Percentiles rank a stretch among this genome's conserved stretches.
phyloP scores from a whole-genome alignment of 2,329 filamentous ascomycete species.

The Trichoderma guizhouense region DNA sequence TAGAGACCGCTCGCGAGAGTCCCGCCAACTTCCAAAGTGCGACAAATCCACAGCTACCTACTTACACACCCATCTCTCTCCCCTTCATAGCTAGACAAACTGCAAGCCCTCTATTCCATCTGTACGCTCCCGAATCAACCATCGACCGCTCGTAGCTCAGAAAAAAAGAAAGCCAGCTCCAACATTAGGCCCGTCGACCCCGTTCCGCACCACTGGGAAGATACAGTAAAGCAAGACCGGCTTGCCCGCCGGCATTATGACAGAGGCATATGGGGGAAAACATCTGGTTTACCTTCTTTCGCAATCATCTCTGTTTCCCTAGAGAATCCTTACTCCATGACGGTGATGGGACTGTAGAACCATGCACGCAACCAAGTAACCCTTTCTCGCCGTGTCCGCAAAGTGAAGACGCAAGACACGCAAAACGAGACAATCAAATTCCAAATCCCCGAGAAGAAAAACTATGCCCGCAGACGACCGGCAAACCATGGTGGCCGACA shows the following conservation, averaged over 20 bases:
- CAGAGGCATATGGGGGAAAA: slow-evolving; percentile 17
- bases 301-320: slow-evolving; percentile 13
- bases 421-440: slow-evolving; percentile 39
- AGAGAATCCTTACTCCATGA: slow-evolving; percentile 16
- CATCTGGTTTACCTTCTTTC: slow-evolving; percentile 16
- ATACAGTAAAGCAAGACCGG: slow-evolving; percentile 36
- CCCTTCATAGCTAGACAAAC: slow-evolving; percentile 18
- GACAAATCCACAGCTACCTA: slow-evolving; percentile 22
- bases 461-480: slow-evolving; percentile 35
- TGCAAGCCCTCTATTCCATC: slow-evolving; percentile 20
- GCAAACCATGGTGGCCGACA: slow-evolving; percentile 31
- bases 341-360: slow-evolving; percentile 16
- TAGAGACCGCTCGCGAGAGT: slow-evolving; percentile 37
- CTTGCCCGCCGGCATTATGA: slow-evolving; percentile 29
- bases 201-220: slow-evolving; percentile 27
- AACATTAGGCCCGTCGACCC: slow-evolving; percentile 32
- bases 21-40: slow-evolving; percentile 26
- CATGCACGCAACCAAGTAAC: slow-evolving; percentile 17
- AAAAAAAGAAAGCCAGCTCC: slow-evolving; percentile 25
- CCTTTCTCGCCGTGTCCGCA: slow-evolving; percentile 21
- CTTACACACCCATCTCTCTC: not conserved
- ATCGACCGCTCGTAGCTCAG: slow-evolving; percentile 27
- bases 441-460: slow-evolving; percentile 36
- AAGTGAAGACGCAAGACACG: slow-evolving; percentile 28
- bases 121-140: slow-evolving; percentile 30